phyloP scores from a whole-genome alignment of 2,329 filamentous ascomycete genomes.

The Trichoderma brevicompactum region DNA sequence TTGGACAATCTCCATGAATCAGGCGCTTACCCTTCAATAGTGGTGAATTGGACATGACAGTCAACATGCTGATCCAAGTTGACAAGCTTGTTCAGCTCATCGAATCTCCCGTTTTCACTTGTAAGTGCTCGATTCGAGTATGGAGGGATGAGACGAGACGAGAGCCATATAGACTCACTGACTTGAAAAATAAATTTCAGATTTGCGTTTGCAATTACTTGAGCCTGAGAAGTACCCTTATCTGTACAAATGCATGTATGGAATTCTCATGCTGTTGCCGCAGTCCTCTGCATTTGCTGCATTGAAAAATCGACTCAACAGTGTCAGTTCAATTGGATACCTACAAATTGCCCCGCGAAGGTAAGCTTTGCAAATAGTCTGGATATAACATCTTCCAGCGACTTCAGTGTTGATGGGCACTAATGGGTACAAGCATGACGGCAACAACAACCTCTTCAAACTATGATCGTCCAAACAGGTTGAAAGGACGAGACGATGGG shows the following conservation, averaged over 20 bases:
- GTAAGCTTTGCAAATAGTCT: constrained; percentile 58
- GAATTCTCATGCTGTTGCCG: constrained; percentile 95
- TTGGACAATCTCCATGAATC: background rate
- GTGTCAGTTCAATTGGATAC: constrained; percentile 95
- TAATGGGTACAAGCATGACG: constrained; percentile 44
- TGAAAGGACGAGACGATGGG: constrained; percentile 81
- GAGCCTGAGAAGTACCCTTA: constrained; percentile 95
- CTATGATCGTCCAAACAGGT: constrained; percentile 74
- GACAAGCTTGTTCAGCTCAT: constrained; percentile 97
- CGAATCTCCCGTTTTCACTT: constrained; percentile 97
- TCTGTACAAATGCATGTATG: constrained; percentile 96
- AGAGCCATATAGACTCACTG: background rate
- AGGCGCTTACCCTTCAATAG: constrained; percentile 50
- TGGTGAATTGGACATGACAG: constrained; percentile 97
- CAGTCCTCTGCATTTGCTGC: constrained; percentile 97
- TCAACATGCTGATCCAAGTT: constrained; percentile 98
- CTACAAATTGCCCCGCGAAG: constrained; percentile 79
- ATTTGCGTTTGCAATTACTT: constrained; percentile 89
- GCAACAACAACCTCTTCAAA: constrained; percentile 56
- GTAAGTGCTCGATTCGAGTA: constrained; percentile 53
- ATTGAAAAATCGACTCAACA: constrained; percentile 94
- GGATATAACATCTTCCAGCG: background rate
- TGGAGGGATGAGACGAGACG: no score
- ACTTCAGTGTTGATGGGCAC: background rate
- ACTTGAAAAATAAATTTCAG: constrained; percentile 49